These are phyloP conservation scores for Sarocladium brachiariae DNA, from an alignment of 2,329 filamentous ascomycete species.

Conservation along the genomic window DNA sequence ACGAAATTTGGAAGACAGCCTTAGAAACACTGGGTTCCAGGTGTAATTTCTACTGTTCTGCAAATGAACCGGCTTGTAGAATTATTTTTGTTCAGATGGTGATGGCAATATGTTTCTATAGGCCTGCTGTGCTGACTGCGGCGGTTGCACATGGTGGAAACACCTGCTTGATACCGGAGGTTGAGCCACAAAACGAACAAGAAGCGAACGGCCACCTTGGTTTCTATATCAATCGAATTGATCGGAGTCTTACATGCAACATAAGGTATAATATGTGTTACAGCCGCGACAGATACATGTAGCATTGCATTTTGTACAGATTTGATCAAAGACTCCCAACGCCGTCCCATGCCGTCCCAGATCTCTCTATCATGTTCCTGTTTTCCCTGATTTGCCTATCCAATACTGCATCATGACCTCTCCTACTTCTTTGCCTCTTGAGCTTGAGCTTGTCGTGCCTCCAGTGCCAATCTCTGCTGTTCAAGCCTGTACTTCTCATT, in stretches of 20 bases:
- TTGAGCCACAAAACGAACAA: too few relatives aligned
- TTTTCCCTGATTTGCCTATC: neutral
- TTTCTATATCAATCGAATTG: too few relatives aligned
- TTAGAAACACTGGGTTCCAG: too few relatives aligned
- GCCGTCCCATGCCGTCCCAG: constrained; percentile 1
- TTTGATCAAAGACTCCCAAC: constrained; percentile 1
- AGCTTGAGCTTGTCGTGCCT: constrained; percentile 18
- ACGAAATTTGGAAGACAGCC: too few relatives aligned
- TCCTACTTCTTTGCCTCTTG: constrained; percentile 14
- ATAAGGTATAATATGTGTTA: neutral
- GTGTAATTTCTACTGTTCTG: too few relatives aligned
- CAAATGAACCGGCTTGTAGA: too few relatives aligned
- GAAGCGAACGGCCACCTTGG: too few relatives aligned
- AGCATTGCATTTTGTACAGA: neutral
- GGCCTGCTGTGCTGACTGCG: too few relatives aligned
- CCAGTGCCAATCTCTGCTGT: constrained; percentile 18
- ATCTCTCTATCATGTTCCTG: neutral
- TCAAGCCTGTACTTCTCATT: constrained; percentile 49
- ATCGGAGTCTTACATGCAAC: neutral
- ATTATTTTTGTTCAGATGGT: too few relatives aligned
- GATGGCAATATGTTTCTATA: too few relatives aligned
- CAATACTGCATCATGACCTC: neutral
- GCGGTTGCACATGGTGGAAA: too few relatives aligned
- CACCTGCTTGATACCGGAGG: too few relatives aligned
- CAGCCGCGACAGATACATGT: neutral